These are phyloP conservation scores for Suillus weaverae DNA, from an alignment of 768 basidiomycete genomes.

Conservation along the genomic window DNA sequence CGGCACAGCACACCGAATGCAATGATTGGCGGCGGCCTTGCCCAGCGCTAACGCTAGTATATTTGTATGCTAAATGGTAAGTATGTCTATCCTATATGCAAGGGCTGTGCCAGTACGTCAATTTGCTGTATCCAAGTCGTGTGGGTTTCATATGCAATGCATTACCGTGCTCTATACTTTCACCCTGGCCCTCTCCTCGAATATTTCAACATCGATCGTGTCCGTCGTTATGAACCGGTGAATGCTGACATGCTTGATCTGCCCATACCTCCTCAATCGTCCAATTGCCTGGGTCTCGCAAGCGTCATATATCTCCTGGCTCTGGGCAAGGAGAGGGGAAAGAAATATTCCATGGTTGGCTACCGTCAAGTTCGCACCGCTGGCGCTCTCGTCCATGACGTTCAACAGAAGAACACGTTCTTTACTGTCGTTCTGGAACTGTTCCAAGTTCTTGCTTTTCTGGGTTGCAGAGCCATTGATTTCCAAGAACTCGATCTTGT, in stretches of 20 bases:
- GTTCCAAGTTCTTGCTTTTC: constrained; percentile 81
- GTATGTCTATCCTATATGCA: background rate
- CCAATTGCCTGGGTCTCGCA: constrained; percentile 84
- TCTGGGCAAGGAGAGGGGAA: constrained; percentile 81
- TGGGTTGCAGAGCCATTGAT: constrained; percentile 75
- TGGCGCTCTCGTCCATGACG: constrained; percentile 94
- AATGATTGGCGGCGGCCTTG: too few species aligned
- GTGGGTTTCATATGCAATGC: background rate
- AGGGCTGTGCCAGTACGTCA: background rate
- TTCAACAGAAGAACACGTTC: constrained; percentile 85
- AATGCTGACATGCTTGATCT: constrained; percentile 75
- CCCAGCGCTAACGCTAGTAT: too few species aligned
- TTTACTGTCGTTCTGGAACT: constrained; percentile 78
- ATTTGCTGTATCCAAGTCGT: background rate
- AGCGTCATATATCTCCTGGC: constrained; percentile 83
- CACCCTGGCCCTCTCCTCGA: constrained; percentile 45
- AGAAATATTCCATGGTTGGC: constrained; percentile 96
- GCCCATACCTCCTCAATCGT: constrained; percentile 81
- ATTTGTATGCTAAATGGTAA: background rate
- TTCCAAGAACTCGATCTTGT: constrained; percentile 75
- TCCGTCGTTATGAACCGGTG: constrained; percentile 83
- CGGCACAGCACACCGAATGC: background rate
- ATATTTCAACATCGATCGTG: constrained; percentile 89
- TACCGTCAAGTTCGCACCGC: constrained; percentile 87
- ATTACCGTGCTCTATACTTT: constrained; percentile 22